Base-by-base conservation (phyloP, 768 basidiomycete genomes). In the Porphyrellus cyaneotinctus region DNA sequence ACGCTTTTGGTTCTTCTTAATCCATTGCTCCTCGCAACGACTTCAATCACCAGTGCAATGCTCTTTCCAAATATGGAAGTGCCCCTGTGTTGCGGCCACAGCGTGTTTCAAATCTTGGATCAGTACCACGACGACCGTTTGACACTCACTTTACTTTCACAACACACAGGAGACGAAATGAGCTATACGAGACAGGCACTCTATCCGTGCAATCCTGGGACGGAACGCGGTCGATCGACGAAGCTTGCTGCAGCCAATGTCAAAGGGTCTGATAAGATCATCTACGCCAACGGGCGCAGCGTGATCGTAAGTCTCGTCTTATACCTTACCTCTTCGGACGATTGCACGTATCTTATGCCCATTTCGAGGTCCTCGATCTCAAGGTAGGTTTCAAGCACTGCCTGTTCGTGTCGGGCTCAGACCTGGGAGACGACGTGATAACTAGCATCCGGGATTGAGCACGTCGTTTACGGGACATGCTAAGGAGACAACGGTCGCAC, bases 401-500 rank as follows among this genome's bases (percentile, higher is more conserved):
- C 12, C 9, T 22, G 18, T 20, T n/a, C 12, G 12, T 20, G 31
- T 22, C n/a, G 13, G 18, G 26, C 32, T 50, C 32, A 38, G 17
- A n/a, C n/a, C 42, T 36, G 36, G 3, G 18, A 23, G 9, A 32
- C 20, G 13, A 22, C 18, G 24, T 36, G 37, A 35, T 48, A n/a
- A 24, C 13, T 42, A 93, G 94, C 83, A 89, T 65, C 81, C 86
- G 13, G 72, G 75, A 4, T 70, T 80, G 6, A 79, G 84, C 13
- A 75, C 75, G 13, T 76, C 84, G 22, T 93, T 95, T 65, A 76
- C 82, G 39, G 88, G 88, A 26, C 94, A 97, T 70, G 80, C 85
- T 4, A 85, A 92, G 58, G 85, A 85, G 49, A 79, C 91, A 8
- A 94, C 91, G 2, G 90, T 95, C 17, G 95, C 95, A 14, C 83